Evolutionary conservation across 768 basidiomycete genomes (phyloP).

Genomic region (Cystobasidium ongulense): DNA sequence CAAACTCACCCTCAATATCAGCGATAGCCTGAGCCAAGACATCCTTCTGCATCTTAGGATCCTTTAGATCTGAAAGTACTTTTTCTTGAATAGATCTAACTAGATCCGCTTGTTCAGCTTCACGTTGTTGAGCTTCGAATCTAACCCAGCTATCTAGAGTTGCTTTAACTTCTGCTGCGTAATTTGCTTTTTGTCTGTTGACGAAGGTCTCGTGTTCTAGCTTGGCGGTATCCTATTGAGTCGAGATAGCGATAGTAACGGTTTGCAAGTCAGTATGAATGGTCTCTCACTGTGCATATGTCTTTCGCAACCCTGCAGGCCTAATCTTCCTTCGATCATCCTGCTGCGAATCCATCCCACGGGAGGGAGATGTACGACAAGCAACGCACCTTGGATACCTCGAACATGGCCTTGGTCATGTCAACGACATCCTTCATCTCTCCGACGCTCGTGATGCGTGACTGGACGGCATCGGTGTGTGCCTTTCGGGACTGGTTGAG

Average conservation of each 20-base stretch:
- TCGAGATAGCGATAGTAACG: background rate
- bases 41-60: conserved; percentile 82
- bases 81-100: conserved; percentile 79
- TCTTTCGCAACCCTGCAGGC: background rate
- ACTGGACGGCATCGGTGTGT: conserved; percentile 87
- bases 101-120: conserved; percentile 88
- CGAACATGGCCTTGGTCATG: conserved; percentile 81
- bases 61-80: conserved; percentile 70
- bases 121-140: conserved; percentile 91
- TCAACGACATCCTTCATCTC: conserved; percentile 94
- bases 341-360: background rate
- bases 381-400: conserved; percentile 69
- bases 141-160: conserved; percentile 98
- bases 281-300: background rate
- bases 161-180: conserved; percentile 80
- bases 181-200: conserved; percentile 74
- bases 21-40: conserved; percentile 67
- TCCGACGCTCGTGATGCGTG: conserved; percentile 80
- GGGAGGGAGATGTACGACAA: background rate
- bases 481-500: conserved; percentile 72
- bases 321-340: background rate
- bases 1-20: conserved; percentile 82
- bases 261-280: background rate
- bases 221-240: conserved; percentile 76
- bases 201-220: conserved; percentile 84